These are phyloP conservation scores for Eimeria tenella DNA, from an alignment of 169 alveolate species.

Conservation along the genomic window DNA sequence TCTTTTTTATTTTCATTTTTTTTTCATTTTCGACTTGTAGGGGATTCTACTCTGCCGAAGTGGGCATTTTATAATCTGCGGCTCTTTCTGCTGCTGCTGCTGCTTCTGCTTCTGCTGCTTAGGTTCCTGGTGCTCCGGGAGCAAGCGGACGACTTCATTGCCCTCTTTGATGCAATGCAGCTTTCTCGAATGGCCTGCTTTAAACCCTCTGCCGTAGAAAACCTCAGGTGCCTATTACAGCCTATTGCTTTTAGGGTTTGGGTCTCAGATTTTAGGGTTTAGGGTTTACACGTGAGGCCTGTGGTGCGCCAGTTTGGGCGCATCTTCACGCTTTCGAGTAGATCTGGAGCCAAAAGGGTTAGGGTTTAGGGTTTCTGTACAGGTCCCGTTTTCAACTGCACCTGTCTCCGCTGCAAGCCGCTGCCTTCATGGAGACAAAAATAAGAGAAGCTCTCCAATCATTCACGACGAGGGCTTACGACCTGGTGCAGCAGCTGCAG, in stretches of 20 bases:
- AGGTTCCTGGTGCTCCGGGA: conserved; percentile 93
- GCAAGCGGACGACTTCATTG: conserved; percentile 90
- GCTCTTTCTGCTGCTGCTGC: conserved; percentile 11
- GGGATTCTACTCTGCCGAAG: neutral
- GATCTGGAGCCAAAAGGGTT: neutral
- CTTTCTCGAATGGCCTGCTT: conserved; percentile 96
- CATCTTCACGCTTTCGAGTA: neutral
- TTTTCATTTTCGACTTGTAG: neutral
- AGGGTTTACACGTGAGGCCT: neutral
- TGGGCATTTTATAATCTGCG: neutral
- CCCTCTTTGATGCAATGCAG: conserved; percentile 91
- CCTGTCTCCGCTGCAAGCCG: conserved; percentile 85
- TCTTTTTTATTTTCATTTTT: neutral
- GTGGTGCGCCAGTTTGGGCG: neutral
- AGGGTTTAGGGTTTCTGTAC: neutral
- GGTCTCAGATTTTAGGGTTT: neutral
- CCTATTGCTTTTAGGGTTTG: neutral
- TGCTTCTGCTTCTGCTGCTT: conserved; percentile 62
- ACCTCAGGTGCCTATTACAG: conserved; percentile 77
- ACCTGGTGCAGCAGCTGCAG: conserved; percentile 88
- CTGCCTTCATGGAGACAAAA: conserved; percentile 83
- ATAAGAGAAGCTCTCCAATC: conserved; percentile 85
- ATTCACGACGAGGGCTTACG: conserved; percentile 88
- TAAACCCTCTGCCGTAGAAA: conserved; percentile 92
- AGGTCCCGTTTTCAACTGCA: conserved; percentile 84